Conservation (phyloP, 1,284 basidiomycete genomes). For the Polyporus tsugae region DNA sequence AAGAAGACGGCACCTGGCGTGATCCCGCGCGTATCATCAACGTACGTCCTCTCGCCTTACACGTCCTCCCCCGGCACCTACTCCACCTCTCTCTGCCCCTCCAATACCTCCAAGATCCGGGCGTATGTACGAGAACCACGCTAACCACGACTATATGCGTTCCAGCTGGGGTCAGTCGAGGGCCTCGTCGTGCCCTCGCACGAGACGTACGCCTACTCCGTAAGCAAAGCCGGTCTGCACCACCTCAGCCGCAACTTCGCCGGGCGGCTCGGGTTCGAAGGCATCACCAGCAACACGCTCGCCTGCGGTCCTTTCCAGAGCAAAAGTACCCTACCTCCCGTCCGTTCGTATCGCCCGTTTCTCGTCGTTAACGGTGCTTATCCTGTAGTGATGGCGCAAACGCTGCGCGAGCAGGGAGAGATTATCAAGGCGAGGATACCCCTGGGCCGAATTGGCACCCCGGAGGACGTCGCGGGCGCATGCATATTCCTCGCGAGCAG, state of each 20-base stretch:
- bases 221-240: constrained; percentile 69
- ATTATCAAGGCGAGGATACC: constrained; percentile 57
- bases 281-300: constrained; percentile 74
- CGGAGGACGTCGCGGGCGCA: constrained; percentile 71
- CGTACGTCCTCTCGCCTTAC: constrained; percentile 45
- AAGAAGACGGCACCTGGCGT: constrained; percentile 45
- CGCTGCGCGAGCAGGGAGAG: constrained; percentile 58
- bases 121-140: not conserved
- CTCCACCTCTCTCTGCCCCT: not conserved
- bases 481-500: constrained; percentile 67
- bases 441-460: constrained; percentile 62
- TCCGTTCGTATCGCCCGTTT: not conserved
- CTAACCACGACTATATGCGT: not conserved
- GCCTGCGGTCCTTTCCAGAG: constrained; percentile 68
- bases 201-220: constrained; percentile 76
- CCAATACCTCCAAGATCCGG: not conserved
- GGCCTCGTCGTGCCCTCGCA: constrained; percentile 60
- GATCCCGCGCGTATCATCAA: constrained; percentile 73
- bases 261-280: constrained; percentile 63
- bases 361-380: not conserved
- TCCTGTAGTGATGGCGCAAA: constrained; percentile 65
- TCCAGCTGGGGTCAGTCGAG: constrained; percentile 72
- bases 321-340: constrained; percentile 47
- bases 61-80: not conserved
- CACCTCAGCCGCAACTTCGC: constrained; percentile 72